Evolutionary conservation across 371 early-diverging fungal genomes (phyloP).

Genomic region (Amoeboaphelidium protococcarum): DNA sequence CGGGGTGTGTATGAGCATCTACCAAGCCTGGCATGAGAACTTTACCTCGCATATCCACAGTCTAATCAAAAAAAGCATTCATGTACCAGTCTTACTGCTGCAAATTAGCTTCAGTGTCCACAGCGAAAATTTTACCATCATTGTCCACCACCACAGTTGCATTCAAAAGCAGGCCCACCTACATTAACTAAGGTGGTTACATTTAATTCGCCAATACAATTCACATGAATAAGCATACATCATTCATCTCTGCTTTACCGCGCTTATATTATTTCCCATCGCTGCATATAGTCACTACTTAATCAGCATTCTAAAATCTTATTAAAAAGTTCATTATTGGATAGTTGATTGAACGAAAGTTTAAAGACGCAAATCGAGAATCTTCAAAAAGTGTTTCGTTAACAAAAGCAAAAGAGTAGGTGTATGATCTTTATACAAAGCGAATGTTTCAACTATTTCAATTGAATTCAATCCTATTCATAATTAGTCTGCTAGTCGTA

Average conservation of each 20-base stretch:
- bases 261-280: not conserved
- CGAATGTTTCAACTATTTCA: no score
- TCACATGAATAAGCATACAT: no score
- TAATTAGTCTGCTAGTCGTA: no score
- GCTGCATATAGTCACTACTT: not conserved
- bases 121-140: not conserved
- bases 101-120: constrained; percentile 1
- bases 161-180: not conserved
- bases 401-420: no score
- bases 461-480: no score
- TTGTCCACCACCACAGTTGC: not conserved
- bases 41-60: not conserved
- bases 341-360: no score
- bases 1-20: constrained; percentile 5
- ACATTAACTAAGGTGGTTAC: not conserved
- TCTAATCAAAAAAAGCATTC: not conserved
- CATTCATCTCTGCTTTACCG: constrained; percentile 1
- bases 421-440: no score
- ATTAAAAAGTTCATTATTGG: not conserved
- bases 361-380: no score
- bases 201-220: no score
- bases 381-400: no score
- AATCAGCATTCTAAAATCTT: not conserved
- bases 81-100: constrained; percentile 1
- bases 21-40: constrained; percentile 3